Evolutionary conservation across 2,329 filamentous ascomycete species (phyloP), one percentile per base, ranked within the genome.

Genomic region (Apiospora marii): DNA sequence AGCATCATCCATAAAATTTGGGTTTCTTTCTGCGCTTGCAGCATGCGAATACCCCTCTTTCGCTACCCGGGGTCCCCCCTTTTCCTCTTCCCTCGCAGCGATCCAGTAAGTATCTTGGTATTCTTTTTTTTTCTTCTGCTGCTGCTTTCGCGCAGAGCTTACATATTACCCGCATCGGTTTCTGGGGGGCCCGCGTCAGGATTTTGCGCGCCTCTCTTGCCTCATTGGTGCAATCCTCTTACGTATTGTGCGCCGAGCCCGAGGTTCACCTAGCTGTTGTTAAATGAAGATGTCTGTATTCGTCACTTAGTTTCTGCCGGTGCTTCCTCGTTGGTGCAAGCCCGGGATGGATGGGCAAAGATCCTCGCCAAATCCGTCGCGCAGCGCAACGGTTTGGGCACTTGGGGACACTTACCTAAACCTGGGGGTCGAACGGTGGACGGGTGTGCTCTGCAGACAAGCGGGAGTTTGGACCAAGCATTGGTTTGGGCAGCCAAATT

Each of bases 1-100:
- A 64, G 58, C 58, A 64, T 41, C 58, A 41, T 64, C 58, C 58
- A 64, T 64, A 64, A 24, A 64, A 64, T 64, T 64, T 64, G 58
- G 58, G 34, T 64, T 64, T 64, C 58, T 24, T 41, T 64, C 58
- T 64, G 58, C 58, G 58, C 58, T 64, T 64, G 58, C 58, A 64
- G 34, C 34, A 41, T 64, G 58, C 58, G 58, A 64, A 64, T 64
- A 64, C 58, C 58, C 58, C 34, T 41, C 34, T 64, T 64, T 41
- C 58, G 30, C 22, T 64, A 14, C 58, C 58, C 19, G 58, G 58
- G 58, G 19, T 24, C 58, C 58, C 58, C 58, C 58, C 12, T 64
- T 64, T 58, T 64, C 6, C 58, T 41, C 34, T 14, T 37, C 34
- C 58, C 58, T 64, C 58, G 58, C 58, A n/a, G 58, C 34, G 58